phyloP scores from a whole-genome alignment of 2,329 filamentous ascomycete genomes.

The Calcarisporium arbuscula region DNA sequence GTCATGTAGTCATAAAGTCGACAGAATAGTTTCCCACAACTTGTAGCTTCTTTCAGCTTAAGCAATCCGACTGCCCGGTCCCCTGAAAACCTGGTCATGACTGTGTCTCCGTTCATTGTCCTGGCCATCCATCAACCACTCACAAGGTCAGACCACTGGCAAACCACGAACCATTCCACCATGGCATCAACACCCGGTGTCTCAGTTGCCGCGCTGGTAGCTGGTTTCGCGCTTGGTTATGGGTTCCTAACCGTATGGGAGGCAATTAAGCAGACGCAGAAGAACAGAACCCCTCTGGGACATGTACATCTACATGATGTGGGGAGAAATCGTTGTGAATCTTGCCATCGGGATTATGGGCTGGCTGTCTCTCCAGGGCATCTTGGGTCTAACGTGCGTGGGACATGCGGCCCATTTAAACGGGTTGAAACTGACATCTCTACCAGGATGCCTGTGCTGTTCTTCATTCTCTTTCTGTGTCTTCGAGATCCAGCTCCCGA shows the following conservation, averaged over 20 bases:
- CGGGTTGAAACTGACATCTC: too few species aligned
- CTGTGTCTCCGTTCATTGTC: too few species aligned
- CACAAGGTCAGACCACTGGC: too few species aligned
- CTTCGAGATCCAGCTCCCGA: constrained; percentile 41
- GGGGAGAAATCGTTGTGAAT: constrained; percentile 36
- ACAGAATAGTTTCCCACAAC: too few species aligned
- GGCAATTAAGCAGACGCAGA: constrained; percentile 34
- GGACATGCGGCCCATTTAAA: too few species aligned
- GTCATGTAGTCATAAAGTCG: too few species aligned
- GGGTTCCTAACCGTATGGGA: constrained; percentile 33
- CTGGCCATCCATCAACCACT: too few species aligned
- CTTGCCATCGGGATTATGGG: constrained; percentile 29
- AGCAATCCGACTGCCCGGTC: too few species aligned
- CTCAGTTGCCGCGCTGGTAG: constrained; percentile 23
- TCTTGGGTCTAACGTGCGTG: constrained; percentile 24
- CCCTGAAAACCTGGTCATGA: too few species aligned
- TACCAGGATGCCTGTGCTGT: constrained; percentile 23
- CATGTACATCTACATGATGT: constrained; percentile 38
- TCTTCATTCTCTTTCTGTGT: constrained; percentile 34
- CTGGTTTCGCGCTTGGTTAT: constrained; percentile 32
- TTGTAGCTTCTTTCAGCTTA: too few species aligned
- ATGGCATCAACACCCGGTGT: constrained; percentile 17
- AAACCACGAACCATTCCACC: background rate
- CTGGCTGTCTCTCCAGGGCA: constrained; percentile 31
- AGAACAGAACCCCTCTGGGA: constrained; percentile 26